These are phyloP conservation scores for Pelargonium fulgidum DNA, from an alignment of 441 rosid species.

Conservation along the genomic window DNA sequence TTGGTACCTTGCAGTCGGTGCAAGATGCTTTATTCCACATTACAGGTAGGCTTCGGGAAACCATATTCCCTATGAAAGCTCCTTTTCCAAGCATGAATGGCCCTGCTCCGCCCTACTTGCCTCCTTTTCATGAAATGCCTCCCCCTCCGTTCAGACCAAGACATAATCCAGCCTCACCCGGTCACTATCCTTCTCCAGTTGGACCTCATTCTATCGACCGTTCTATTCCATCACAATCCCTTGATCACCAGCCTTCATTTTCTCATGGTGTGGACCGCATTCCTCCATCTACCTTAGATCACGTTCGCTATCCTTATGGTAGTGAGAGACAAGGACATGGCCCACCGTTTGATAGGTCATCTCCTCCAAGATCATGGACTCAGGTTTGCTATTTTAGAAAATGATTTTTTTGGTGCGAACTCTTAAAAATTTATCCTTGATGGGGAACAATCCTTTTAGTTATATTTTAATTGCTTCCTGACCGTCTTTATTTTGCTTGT, in stretches of 20 bases:
- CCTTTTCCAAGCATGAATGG: slow-evolving; percentile 19
- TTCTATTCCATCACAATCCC: slow-evolving; percentile 32
- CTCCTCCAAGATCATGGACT: slow-evolving; percentile 66
- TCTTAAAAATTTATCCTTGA: not conserved
- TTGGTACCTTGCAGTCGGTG: slow-evolving; percentile 54
- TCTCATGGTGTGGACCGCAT: slow-evolving; percentile 36
- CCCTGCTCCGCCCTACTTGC: slow-evolving; percentile 46
- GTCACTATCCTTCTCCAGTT: slow-evolving; percentile 50
- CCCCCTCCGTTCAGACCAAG: slow-evolving; percentile 63
- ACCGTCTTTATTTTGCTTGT: not conserved
- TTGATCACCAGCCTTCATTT: slow-evolving; percentile 40
- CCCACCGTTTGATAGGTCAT: slow-evolving; percentile 53
- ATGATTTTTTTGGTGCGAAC: not conserved
- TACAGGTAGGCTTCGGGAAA: slow-evolving; percentile 55
- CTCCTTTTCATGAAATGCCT: slow-evolving; percentile 57
- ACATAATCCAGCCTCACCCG: slow-evolving; percentile 53
- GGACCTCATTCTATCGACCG: slow-evolving; percentile 42
- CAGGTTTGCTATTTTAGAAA: slow-evolving; percentile 30
- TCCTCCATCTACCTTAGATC: slow-evolving; percentile 31
- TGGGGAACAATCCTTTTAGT: not conserved
- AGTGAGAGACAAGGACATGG: slow-evolving; percentile 55
- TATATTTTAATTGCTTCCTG: not conserved
- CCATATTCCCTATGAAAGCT: slow-evolving; percentile 45
- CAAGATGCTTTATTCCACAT: slow-evolving; percentile 70
- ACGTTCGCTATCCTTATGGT: slow-evolving; percentile 30